A percentile compares a stretch with the other conserved stretches of the same genome.
Conservation (phyloP, 1,139 yeast species). For the Hansenula sp. region DNA sequence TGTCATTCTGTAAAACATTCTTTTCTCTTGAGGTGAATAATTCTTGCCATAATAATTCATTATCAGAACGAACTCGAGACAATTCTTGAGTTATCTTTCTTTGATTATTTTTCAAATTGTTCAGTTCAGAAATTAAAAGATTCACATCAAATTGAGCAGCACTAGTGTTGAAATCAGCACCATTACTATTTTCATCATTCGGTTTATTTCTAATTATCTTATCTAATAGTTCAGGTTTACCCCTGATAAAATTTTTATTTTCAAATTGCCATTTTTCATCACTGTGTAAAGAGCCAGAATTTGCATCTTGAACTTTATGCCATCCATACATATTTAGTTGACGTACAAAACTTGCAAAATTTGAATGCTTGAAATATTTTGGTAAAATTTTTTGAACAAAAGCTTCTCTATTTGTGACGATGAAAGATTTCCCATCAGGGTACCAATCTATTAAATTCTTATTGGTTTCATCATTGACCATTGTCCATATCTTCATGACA, state of each 20-base stretch:
- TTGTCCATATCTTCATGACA: slow-evolving; percentile 89
- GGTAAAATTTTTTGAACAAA: slow-evolving; percentile 86
- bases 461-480: slow-evolving; percentile 82
- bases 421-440: slow-evolving; percentile 79
- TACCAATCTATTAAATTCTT: slow-evolving; percentile 76
- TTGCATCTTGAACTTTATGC: slow-evolving; percentile 75
- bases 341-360: slow-evolving; percentile 92
- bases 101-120: slow-evolving; percentile 74
- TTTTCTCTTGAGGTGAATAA: slow-evolving; percentile 79
- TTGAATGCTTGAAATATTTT: slow-evolving; percentile 88
- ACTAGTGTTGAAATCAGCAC: slow-evolving; percentile 32
- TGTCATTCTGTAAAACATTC: slow-evolving; percentile 80
- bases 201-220: slow-evolving; percentile 75
- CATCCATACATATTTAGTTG: slow-evolving; percentile 98
- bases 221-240: slow-evolving; percentile 66
- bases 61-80: slow-evolving; percentile 77
- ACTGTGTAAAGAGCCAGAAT: slow-evolving; percentile 54
- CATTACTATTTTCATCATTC: slow-evolving; percentile 32
- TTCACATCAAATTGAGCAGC: slow-evolving; percentile 44
- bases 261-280: slow-evolving; percentile 92
- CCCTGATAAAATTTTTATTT: slow-evolving; percentile 78
- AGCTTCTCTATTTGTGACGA: slow-evolving; percentile 79
- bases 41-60: slow-evolving; percentile 89
- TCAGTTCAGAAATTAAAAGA: slow-evolving; percentile 66
- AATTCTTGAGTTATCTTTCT: slow-evolving; percentile 79